Conservation (phyloP, 225 moss, liverwort and hornwort genomes). For the Thuidium tamariscinum region DNA sequence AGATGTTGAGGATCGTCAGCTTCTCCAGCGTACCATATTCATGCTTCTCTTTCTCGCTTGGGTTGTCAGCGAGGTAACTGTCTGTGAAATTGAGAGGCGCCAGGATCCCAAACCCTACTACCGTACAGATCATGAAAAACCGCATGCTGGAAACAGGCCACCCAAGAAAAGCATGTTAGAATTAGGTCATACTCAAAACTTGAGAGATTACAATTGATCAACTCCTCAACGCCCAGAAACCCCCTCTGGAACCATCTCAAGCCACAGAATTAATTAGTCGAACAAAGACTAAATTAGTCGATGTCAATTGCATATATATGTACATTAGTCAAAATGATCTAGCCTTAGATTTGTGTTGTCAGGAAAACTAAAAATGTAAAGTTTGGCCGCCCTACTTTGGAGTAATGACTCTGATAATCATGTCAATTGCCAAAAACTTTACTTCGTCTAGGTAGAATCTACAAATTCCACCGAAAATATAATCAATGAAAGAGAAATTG, state of each 20-base stretch:
- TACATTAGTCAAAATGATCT: neutral
- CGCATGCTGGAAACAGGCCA: constrained; percentile 11
- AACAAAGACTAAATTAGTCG: neutral
- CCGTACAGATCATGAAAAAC: constrained; percentile 29
- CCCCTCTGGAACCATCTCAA: neutral
- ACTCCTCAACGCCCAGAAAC: neutral
- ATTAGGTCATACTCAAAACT: neutral
- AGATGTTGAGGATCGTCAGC: constrained; percentile 44
- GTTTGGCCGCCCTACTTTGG: neutral
- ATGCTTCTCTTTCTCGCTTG: constrained; percentile 13
- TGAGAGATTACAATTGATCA: neutral
- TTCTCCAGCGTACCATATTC: constrained; percentile 34
- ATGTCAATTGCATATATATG: neutral
- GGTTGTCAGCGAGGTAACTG: constrained; percentile 20
- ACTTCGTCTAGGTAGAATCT: neutral
- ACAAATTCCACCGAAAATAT: neutral
- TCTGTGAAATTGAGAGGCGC: constrained; percentile 45
- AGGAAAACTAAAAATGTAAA: neutral
- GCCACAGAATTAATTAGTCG: neutral
- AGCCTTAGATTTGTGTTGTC: neutral
- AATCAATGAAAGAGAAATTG: neutral
- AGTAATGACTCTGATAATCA: neutral
- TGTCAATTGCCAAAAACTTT: neutral
- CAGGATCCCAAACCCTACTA: constrained; percentile 32
- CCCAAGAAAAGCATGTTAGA: neutral